Conservation (phyloP, 2,329 filamentous ascomycete species). For the Penicillium brasilianum region DNA sequence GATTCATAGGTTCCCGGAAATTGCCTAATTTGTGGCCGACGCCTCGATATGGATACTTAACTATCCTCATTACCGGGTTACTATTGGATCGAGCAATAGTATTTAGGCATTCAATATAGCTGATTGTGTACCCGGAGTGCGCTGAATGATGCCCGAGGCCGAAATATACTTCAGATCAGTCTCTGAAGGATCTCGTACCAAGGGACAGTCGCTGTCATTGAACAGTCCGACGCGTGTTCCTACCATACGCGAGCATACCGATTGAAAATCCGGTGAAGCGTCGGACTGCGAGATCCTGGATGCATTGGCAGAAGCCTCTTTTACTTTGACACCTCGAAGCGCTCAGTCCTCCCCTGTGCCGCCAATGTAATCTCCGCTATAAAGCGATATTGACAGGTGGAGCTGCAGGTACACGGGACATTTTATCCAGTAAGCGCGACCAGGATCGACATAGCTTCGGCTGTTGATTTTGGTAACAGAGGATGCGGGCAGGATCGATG, state of each 20-base stretch:
- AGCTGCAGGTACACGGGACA: background rate
- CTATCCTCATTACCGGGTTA: background rate
- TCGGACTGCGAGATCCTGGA: background rate
- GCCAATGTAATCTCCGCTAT: slow-evolving; percentile 8
- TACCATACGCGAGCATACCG: background rate
- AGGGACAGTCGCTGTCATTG: background rate
- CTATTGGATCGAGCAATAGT: background rate
- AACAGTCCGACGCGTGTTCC: background rate
- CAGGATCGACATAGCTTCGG: background rate
- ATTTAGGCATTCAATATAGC: background rate
- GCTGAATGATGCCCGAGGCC: background rate
- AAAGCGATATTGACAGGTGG: slow-evolving; percentile 13
- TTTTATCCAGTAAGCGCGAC: background rate
- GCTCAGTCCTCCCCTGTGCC: slow-evolving; percentile 5
- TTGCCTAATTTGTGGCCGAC: background rate
- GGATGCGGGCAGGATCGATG: too few relatives aligned
- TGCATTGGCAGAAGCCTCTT: background rate
- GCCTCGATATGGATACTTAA: background rate
- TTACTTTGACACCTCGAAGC: slow-evolving; percentile 1
- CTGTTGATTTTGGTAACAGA: too few relatives aligned
- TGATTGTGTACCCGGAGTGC: background rate
- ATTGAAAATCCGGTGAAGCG: background rate
- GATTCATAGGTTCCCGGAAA: background rate
- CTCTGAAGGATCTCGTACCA: background rate
- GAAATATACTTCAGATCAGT: too few relatives aligned